These are phyloP conservation scores for Solanum sitiens DNA, from an alignment of 257 asterid species.

Conservation along the genomic window DNA sequence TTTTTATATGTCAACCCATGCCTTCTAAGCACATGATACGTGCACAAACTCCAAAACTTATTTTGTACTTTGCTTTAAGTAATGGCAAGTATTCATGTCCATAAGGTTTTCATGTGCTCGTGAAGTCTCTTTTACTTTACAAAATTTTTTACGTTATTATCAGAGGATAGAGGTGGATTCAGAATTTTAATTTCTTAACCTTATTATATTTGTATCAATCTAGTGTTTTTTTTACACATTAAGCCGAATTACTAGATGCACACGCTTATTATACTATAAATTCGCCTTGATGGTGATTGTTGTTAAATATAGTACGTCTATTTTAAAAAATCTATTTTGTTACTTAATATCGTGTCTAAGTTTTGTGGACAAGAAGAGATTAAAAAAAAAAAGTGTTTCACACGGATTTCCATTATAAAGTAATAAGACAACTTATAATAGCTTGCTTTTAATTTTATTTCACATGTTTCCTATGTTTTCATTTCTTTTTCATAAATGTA, in stretches of 20 bases:
- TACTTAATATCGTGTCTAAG: background rate
- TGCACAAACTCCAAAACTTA: background rate
- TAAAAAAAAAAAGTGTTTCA: background rate
- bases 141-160: background rate
- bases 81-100: background rate
- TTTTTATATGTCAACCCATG: background rate
- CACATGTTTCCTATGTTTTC: background rate
- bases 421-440: background rate
- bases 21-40: background rate
- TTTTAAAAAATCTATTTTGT: background rate
- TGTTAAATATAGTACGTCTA: background rate
- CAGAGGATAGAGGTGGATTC: rapidly evolving
- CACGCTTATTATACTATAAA: background rate
- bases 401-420: background rate
- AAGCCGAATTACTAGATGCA: background rate
- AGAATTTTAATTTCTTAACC: background rate
- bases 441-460: background rate
- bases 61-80: background rate
- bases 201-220: rapidly evolving
- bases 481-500: background rate
- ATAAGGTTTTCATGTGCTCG: background rate
- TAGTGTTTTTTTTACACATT: rapidly evolving
- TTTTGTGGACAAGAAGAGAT: background rate
- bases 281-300: background rate
- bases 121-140: too few relatives aligned